Evolutionary conservation across 73 alveolate species (phyloP).

Genomic region (Paramecium sexaurelia): DNA sequence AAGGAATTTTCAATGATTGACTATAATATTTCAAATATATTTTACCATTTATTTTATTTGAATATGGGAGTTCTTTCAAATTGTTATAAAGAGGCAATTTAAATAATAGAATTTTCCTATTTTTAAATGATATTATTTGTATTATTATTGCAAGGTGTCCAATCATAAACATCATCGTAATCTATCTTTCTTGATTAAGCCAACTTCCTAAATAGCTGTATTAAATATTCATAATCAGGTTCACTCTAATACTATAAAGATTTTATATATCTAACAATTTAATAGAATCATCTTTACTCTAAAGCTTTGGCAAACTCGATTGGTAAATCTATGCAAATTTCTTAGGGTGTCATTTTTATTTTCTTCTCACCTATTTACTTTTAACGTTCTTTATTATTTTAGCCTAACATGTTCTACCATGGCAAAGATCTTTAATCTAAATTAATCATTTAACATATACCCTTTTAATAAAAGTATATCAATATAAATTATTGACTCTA

Average conservation of each 20-base stretch:
- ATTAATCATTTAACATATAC: background rate
- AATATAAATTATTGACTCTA: constrained; percentile 73
- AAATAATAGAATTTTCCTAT: background rate
- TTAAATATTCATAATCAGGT: constrained; percentile 47
- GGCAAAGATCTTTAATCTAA: constrained; percentile 2
- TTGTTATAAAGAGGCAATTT: background rate
- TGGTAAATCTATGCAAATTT: constrained; percentile 3
- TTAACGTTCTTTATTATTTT: constrained; percentile 27
- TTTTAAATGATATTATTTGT: background rate
- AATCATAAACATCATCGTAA: background rate
- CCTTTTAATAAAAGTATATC: constrained; percentile 68
- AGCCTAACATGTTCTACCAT: constrained; percentile 52
- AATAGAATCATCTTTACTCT: background rate
- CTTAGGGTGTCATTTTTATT: background rate
- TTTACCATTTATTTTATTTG: background rate
- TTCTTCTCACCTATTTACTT: constrained; percentile 18
- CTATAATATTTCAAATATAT: background rate
- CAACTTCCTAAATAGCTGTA: background rate
- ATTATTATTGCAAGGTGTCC: background rate
- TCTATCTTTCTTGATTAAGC: background rate
- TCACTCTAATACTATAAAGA: constrained; percentile 2
- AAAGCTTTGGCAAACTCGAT: background rate
- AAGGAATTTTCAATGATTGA: background rate
- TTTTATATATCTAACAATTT: constrained; percentile 2
- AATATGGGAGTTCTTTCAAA: background rate